Base-by-base conservation (phyloP, 148 eudicot species). In the Rhododendron ferrugineum region DNA sequence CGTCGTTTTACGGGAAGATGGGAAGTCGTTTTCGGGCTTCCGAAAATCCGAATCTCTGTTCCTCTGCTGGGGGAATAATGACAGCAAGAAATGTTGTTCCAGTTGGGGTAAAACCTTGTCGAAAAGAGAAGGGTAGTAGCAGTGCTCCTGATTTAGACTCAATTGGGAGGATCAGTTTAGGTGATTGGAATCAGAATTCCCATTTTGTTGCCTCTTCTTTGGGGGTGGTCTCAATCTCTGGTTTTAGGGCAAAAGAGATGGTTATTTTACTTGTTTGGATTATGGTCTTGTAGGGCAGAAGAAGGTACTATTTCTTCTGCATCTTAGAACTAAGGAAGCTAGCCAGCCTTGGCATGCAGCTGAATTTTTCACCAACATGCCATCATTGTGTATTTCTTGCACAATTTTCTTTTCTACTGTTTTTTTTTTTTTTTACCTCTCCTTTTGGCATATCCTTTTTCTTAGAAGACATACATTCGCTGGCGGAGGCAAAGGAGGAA, bases 11-110 rank as follows among this genome's bases (percentile, higher is more conserved):
- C 80, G 44, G 20, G 82, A 91, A 60, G 89, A 83, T 95, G 91
- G 95, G 96, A 75, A 90, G 91, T 68, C 89, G 93, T 75, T 93
- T 95, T 84, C 87, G 91, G 86, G 95, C 91, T 77, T 92, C 86
- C 87, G 84, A 87, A 44, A 95, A 95, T 83, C 88, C 89, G 20
- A 89, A 91, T 87, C 68, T 1, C 88, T 94, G 98, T 87, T 92
- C 88, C 85, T 42, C 83, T 2, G 30, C 72, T 2, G 92, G 66
- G 26, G 37, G 68, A 44, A 42, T 83, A 37, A 42, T 83, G 77
- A 83, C 84, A 34, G 66, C 89, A 16, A 87, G 84, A 0, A 26
- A 82, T 73, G 68, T 73, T 56, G 68, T 77, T 56, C 91, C 92
- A 20, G 42, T 58, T 79, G 95, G 94, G 22, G 93, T 94, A 14